Evolutionary conservation across 768 basidiomycete species (phyloP).

Genomic region (Lanmaoa rubissima): DNA sequence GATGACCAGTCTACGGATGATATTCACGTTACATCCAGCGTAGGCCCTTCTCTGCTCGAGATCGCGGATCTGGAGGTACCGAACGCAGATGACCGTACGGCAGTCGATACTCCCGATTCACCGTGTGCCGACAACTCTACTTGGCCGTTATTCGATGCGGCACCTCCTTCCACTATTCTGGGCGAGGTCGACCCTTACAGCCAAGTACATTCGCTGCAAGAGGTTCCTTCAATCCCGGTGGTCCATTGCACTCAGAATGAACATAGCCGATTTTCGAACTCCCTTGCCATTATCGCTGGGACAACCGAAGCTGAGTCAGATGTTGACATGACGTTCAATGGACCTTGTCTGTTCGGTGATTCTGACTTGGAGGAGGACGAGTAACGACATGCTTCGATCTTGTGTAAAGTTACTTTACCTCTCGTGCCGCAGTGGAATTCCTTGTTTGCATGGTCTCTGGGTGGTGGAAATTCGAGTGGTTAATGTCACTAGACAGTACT

Average conservation of each 20-base stretch:
- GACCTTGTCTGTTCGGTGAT: slow-evolving; percentile 31
- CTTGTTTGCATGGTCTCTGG: background rate
- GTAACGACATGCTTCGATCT: slow-evolving; percentile 2
- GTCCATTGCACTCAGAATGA: background rate
- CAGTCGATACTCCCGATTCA: background rate
- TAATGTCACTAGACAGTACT: no score
- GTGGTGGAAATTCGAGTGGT: background rate
- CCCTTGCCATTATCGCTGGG: background rate
- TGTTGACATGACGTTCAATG: slow-evolving; percentile 14
- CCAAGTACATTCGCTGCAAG: background rate
- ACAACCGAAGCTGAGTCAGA: background rate
- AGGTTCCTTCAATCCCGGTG: background rate
- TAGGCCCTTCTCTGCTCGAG: background rate
- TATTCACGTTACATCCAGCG: background rate
- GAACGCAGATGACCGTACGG: background rate
- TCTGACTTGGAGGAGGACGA: slow-evolving; percentile 32
- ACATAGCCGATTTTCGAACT: background rate
- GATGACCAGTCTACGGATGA: background rate
- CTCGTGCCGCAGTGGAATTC: background rate
- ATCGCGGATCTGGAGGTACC: background rate
- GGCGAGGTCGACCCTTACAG: background rate
- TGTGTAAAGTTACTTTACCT: background rate
- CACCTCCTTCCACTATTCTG: background rate
- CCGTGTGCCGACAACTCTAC: background rate
- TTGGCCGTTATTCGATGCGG: background rate